Base-by-base conservation (phyloP, 208 protist species). In the Trypanosoma vivax region DNA sequence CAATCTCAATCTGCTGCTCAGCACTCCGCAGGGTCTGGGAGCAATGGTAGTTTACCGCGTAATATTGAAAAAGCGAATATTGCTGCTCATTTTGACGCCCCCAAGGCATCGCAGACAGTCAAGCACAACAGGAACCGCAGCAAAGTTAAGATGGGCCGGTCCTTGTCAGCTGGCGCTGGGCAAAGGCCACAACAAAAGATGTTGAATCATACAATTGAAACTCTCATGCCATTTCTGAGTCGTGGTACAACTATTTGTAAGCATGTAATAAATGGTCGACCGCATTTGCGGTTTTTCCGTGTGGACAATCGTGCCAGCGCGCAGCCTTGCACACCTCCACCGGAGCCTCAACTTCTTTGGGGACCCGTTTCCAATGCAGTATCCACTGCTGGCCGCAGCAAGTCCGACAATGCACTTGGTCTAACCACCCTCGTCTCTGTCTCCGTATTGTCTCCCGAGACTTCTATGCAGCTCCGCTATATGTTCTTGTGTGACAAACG, bases 301-400 rank as follows among this genome's bases (percentile, higher is more conserved):
- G 51, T 91, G n/a, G 69, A 74, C 30, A 79, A 87, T 56, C 69
- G 68, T 45, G 34, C 70, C 14, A 67, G 55, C 18, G 35, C 29
- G 2, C 79, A 67, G 34, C 25, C 53, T 11, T 67, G 71, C 2
- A 53, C 46, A 0, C 55, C 67, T 50, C 70, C 74, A 31, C 53
- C 76, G n/a, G 83, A 81, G 67, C 83, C 83, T 19, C 79, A 88
- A 59, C 52, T 91, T 14, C 66, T 61, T 5, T 91, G 83, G 83
- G 65, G 46, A 1, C 13, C 49, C 28, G 54, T 31, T 14, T 16
- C 37, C n/a, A 51, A 18, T 27, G 34, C 46, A 13, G 6, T 24
- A 28, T 23, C 30, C 11, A 38, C 13, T 35, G 27, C 40, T 35
- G 5, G 5, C 23, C 3, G 13, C 35, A 24, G 23, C 13, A 7